Evolutionary conservation across 2,329 filamentous ascomycete genomes (phyloP).

Genomic region (Teratosphaeria viscida): DNA sequence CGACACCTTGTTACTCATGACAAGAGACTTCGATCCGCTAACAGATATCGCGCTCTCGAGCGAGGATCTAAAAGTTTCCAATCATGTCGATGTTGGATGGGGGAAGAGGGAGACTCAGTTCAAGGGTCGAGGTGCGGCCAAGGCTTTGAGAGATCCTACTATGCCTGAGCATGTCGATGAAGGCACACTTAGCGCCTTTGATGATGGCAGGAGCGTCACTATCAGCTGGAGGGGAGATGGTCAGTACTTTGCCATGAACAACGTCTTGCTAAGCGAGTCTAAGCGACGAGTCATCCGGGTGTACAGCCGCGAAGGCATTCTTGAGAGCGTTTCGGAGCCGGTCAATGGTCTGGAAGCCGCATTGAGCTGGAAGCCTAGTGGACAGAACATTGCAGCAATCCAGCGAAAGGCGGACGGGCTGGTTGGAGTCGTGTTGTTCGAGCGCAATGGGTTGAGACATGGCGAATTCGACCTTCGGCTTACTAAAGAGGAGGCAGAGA

Average conservation of each 20-base stretch:
- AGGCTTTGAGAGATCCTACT: slow-evolving; percentile 81
- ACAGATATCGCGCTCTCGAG: slow-evolving; percentile 60
- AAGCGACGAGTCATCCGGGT: slow-evolving; percentile 73
- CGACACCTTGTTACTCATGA: slow-evolving; percentile 82
- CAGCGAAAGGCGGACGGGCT: slow-evolving; percentile 56
- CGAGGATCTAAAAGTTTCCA: slow-evolving; percentile 76
- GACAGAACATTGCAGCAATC: slow-evolving; percentile 81
- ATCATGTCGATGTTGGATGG: slow-evolving; percentile 92
- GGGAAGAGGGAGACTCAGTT: slow-evolving; percentile 98
- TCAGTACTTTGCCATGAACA: slow-evolving; percentile 78
- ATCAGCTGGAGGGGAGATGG: slow-evolving; percentile 95
- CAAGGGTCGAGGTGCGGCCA: slow-evolving; percentile 61
- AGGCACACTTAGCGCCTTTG: slow-evolving; percentile 62
- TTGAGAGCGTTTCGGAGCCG: slow-evolving; percentile 91
- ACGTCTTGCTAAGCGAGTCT: slow-evolving; percentile 58
- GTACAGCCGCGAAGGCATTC: slow-evolving; percentile 77
- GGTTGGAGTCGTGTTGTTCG: slow-evolving; percentile 83
- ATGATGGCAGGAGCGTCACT: slow-evolving; percentile 53
- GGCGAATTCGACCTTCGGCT: slow-evolving; percentile 78
- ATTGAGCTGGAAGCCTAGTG: slow-evolving; percentile 82
- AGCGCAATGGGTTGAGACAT: slow-evolving; percentile 93
- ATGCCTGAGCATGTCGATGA: slow-evolving; percentile 87
- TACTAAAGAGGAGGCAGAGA: slow-evolving; percentile 47
- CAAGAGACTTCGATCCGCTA: slow-evolving; percentile 75
- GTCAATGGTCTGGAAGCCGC: slow-evolving; percentile 82